Conservation (phyloP, 225 moss, liverwort and hornwort genomes). For the Polytrichum formosum region DNA sequence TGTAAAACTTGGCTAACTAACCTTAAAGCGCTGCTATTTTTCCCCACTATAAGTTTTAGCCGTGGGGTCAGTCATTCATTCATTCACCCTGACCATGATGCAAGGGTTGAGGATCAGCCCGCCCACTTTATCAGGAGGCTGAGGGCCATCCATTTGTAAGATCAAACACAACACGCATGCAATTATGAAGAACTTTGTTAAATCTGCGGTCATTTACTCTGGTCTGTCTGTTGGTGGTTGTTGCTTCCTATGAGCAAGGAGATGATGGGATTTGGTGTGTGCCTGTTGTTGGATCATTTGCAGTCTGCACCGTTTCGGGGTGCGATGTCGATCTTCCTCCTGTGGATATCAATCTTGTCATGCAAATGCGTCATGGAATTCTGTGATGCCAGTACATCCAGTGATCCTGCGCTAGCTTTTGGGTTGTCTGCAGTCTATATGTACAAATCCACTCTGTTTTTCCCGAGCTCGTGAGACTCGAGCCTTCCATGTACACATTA, state of each 20-base stretch:
- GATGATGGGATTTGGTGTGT: background rate
- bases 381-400: too few species aligned
- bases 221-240: too few species aligned
- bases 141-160: background rate
- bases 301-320: background rate
- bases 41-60: background rate
- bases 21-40: too few species aligned
- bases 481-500: too few species aligned
- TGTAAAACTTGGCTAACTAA: too few species aligned
- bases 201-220: conserved; percentile 1
- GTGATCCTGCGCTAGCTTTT: too few species aligned
- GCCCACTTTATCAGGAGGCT: conserved; percentile 1
- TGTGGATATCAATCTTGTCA: too few species aligned
- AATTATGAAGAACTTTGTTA: conserved; percentile 3
- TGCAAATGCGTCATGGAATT: too few species aligned
- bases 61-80: conserved; percentile 1
- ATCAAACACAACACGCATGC: conserved; percentile 1
- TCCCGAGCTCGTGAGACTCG: too few species aligned
- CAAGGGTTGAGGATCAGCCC: conserved; percentile 4
- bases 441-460: too few species aligned
- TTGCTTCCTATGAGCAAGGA: conserved; percentile 3
- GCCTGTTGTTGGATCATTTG: background rate
- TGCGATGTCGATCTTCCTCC: too few species aligned
- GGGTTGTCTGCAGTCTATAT: too few species aligned
- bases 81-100: background rate